Conservation (phyloP, 495 filamentous ascomycete species). For the Podospora anserina region DNA sequence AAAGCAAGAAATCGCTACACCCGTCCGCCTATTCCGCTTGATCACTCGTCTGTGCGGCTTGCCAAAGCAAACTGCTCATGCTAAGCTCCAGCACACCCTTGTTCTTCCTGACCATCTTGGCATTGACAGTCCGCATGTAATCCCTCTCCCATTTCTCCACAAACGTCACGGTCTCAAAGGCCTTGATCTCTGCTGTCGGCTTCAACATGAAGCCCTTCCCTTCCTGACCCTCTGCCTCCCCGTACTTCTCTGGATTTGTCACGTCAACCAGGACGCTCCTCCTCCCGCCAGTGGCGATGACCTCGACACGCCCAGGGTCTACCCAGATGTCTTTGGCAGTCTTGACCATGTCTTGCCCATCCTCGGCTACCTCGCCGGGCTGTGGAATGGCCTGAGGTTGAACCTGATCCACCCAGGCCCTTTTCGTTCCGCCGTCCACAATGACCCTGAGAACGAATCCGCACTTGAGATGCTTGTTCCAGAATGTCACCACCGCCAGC, state of each 20-base stretch:
- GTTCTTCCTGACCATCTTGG: slow-evolving; percentile 22
- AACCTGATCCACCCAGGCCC: slow-evolving; percentile 21
- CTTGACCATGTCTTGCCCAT: slow-evolving; percentile 12
- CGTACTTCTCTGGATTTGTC: slow-evolving; percentile 14
- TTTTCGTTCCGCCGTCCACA: slow-evolving; percentile 13
- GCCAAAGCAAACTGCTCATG: slow-evolving; percentile 25
- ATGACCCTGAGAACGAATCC: slow-evolving; percentile 26
- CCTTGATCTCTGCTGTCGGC: slow-evolving; percentile 5
- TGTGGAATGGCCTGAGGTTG: slow-evolving; percentile 10
- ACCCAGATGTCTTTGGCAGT: slow-evolving; percentile 21
- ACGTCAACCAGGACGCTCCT: slow-evolving; percentile 16
- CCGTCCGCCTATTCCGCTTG: neutral
- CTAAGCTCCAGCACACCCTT: slow-evolving; percentile 25
- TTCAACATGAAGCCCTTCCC: neutral
- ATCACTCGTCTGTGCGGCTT: slow-evolving; percentile 10
- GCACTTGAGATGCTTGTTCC: slow-evolving; percentile 19
- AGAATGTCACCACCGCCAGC: slow-evolving; percentile 25
- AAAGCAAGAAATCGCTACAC: neutral
- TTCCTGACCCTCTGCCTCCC: slow-evolving; percentile 8
- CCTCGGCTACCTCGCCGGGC: neutral
- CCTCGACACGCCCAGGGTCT: slow-evolving; percentile 19
- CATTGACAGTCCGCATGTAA: slow-evolving; percentile 27
- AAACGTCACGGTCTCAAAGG: slow-evolving; percentile 20
- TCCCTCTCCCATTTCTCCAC: slow-evolving; percentile 29
- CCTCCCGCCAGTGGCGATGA: slow-evolving; percentile 2